Conservation (phyloP, 495 filamentous ascomycete species). For the Evernia prunastri region DNA sequence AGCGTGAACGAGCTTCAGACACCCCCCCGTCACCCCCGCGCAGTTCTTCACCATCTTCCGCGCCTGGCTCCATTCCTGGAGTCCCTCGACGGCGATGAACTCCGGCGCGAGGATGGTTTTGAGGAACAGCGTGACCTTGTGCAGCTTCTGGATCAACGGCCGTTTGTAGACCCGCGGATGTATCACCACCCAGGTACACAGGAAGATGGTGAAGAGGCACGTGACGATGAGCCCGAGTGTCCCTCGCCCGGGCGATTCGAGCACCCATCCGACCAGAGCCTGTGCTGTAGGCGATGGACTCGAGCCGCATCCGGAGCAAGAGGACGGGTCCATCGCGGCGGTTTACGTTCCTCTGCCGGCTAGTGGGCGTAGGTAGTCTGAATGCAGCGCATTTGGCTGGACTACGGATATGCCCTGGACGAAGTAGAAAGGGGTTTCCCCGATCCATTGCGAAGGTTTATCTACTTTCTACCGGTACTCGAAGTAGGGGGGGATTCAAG, state of each 20-base stretch:
- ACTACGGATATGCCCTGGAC: background rate
- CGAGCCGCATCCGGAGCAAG: background rate
- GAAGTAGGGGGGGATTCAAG: background rate
- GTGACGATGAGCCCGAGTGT: slow-evolving; percentile 31
- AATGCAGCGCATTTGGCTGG: background rate
- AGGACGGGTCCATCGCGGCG: background rate
- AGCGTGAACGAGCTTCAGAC: slow-evolving; percentile 32
- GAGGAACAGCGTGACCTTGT: slow-evolving; percentile 33
- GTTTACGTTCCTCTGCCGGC: background rate
- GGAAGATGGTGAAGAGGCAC: slow-evolving; percentile 33
- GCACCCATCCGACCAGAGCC: slow-evolving; percentile 30
- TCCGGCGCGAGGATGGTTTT: slow-evolving; percentile 35
- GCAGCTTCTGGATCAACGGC: slow-evolving; percentile 20
- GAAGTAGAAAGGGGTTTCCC: background rate
- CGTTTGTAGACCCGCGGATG: slow-evolving; percentile 35
- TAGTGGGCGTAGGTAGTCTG: background rate
- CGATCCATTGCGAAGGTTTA: background rate
- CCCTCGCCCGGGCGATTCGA: slow-evolving; percentile 32
- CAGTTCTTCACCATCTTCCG: slow-evolving; percentile 30
- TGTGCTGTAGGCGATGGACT: slow-evolving; percentile 10
- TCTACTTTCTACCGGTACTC: background rate
- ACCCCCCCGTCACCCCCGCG: slow-evolving; percentile 20
- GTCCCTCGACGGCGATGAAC: slow-evolving; percentile 35
- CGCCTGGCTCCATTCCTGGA: slow-evolving; percentile 36
- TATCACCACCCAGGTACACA: slow-evolving; percentile 37